These are phyloP conservation scores for Candida vaughaniae DNA, from an alignment of 805 yeast genomes.

Conservation along the genomic window DNA sequence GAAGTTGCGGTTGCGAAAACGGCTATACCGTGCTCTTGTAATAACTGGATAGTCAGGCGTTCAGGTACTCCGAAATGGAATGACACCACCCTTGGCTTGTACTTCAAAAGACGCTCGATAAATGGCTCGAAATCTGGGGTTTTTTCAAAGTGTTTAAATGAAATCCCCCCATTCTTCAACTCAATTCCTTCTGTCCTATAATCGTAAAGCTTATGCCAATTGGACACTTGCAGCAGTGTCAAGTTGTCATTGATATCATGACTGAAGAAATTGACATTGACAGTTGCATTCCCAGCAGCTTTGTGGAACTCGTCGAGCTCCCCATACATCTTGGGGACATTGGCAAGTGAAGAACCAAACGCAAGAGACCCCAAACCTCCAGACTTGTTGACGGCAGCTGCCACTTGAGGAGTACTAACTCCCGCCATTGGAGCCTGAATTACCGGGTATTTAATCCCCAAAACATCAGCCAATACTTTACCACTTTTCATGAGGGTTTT, in stretches of 20 bases:
- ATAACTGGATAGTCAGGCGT: slow-evolving; percentile 22
- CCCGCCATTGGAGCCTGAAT: slow-evolving; percentile 67
- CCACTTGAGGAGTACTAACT: slow-evolving; percentile 44
- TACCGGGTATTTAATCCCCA: slow-evolving; percentile 43
- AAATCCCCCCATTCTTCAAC: slow-evolving; percentile 23
- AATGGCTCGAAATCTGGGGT: slow-evolving; percentile 11
- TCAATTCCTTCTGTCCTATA: slow-evolving; percentile 7
- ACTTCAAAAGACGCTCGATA: slow-evolving; percentile 18
- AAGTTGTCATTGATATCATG: slow-evolving; percentile 29
- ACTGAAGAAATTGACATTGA: slow-evolving; percentile 50
- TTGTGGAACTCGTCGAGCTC: slow-evolving; percentile 11
- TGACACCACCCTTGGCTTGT: slow-evolving; percentile 45
- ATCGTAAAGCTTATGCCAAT: slow-evolving; percentile 13
- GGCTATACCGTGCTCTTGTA: slow-evolving; percentile 38
- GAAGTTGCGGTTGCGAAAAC: slow-evolving; percentile 51
- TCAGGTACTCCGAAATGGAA: slow-evolving; percentile 56
- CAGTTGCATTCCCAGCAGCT: slow-evolving; percentile 14
- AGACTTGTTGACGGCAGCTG: slow-evolving; percentile 36
- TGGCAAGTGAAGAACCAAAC: slow-evolving; percentile 27
- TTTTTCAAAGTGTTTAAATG: slow-evolving; percentile 30
- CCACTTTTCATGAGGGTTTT: no score
- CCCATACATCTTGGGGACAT: slow-evolving; percentile 13
- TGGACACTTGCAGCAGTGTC: slow-evolving; percentile 14
- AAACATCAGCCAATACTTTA: no score
- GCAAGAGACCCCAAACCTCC: slow-evolving; percentile 57